Evolutionary conservation across 805 yeast species (phyloP).

Genomic region (Yarrowia yakushimensis): DNA sequence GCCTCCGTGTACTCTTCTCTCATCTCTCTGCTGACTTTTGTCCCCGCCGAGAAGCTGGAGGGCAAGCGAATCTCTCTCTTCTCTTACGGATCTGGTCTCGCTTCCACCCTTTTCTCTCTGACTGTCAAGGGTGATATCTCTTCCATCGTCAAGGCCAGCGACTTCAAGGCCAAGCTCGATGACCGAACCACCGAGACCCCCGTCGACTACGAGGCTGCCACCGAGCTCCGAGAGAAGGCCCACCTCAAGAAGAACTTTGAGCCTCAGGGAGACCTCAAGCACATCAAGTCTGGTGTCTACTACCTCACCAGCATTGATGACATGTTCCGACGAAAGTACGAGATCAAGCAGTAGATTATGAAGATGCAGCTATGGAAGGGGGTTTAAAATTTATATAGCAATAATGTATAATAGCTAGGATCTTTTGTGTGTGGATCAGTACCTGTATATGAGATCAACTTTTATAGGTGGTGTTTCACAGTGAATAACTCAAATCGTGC

Average conservation of each 20-base stretch:
- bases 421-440: neutral
- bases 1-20: conserved; percentile 88
- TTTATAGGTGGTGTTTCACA: neutral
- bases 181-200: conserved; percentile 69
- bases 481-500: neutral
- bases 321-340: conserved; percentile 79
- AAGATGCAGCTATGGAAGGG: neutral
- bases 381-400: conserved; percentile 8
- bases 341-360: conserved; percentile 52
- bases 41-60: conserved; percentile 69
- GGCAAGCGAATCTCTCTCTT: conserved; percentile 85
- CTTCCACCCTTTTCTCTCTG: conserved; percentile 80
- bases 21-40: conserved; percentile 72
- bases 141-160: conserved; percentile 57
- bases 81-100: conserved; percentile 98
- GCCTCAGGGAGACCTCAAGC: conserved; percentile 77
- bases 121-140: conserved; percentile 78
- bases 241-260: conserved; percentile 74
- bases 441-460: neutral
- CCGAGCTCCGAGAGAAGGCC: conserved; percentile 82
- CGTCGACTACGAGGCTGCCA: conserved; percentile 72
- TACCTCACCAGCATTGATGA: conserved; percentile 83
- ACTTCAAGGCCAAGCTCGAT: conserved; percentile 63
- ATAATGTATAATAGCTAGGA: conserved; percentile 15
- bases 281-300: conserved; percentile 70